A percentile compares a stretch with the other conserved stretches of the same genome.
Conservation (phyloP, 306 rosid genomes). For the Hippophae gyantsensis region DNA sequence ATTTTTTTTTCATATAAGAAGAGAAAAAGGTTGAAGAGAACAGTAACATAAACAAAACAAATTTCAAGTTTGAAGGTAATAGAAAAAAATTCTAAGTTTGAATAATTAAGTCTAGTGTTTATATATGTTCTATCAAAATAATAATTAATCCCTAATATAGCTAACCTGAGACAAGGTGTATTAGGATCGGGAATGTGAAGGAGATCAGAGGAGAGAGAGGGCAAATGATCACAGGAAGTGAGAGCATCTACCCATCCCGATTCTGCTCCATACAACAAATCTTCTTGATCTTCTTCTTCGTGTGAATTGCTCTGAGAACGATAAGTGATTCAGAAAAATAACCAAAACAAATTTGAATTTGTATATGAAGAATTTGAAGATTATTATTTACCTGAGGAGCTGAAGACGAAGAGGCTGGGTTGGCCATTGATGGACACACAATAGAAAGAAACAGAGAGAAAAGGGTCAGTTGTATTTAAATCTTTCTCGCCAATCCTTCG, state of each 20-base stretch:
- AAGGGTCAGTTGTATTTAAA: too few species aligned
- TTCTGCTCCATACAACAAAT: constrained; percentile 30
- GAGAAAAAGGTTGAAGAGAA: not conserved
- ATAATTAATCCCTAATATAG: not conserved
- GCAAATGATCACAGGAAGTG: constrained; percentile 51
- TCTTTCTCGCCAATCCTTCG: too few species aligned
- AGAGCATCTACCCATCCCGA: constrained; percentile 84
- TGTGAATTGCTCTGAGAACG: constrained; percentile 18
- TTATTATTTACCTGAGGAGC: constrained; percentile 14
- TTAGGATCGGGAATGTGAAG: constrained; percentile 54
- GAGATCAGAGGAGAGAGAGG: constrained; percentile 46
- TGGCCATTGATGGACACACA: constrained; percentile 9
- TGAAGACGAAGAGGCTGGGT: constrained; percentile 18
- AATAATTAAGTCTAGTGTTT: not conserved
- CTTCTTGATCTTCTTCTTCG: constrained; percentile 40
- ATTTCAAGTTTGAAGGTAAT: not conserved
- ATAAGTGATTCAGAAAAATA: not conserved
- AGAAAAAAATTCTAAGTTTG: too few species aligned
- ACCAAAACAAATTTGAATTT: not conserved
- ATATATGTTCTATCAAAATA: not conserved
- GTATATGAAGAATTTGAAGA: not conserved
- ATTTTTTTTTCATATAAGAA: not conserved
- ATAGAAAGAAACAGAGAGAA: not conserved
- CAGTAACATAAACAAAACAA: not conserved
- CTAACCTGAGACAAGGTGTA: constrained; percentile 51